Evolutionary conservation across 2,329 filamentous ascomycete genomes (phyloP).

Genomic region (Microdochium nivale): DNA sequence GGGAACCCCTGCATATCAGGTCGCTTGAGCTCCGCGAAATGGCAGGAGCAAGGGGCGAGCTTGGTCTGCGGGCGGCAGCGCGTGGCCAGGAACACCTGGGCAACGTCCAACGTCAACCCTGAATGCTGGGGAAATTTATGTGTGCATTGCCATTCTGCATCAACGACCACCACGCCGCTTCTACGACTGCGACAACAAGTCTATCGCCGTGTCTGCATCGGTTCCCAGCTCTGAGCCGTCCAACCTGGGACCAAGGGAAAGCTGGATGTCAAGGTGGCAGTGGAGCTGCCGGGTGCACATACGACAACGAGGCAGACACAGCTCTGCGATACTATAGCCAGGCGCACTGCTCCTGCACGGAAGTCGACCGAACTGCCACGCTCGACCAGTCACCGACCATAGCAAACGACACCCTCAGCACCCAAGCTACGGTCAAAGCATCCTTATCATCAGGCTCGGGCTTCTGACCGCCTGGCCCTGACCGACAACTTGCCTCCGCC

Average conservation of each 20-base stretch:
- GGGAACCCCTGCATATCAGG: background rate
- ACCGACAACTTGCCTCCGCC: constrained; percentile 1
- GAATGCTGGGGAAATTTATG: background rate
- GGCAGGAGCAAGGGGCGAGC: background rate
- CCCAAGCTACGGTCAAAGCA: too few species aligned
- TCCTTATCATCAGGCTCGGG: background rate
- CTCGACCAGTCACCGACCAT: background rate
- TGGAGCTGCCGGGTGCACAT: background rate
- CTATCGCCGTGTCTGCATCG: background rate
- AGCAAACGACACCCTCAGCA: too few species aligned
- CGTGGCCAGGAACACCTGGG: background rate
- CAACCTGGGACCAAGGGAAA: background rate
- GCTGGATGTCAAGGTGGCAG: background rate
- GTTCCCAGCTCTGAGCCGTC: background rate
- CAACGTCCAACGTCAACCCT: background rate
- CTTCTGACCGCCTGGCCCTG: background rate
- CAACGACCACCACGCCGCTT: background rate
- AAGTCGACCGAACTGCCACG: background rate
- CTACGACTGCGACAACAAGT: too few species aligned
- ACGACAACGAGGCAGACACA: background rate
- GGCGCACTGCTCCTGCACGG: background rate
- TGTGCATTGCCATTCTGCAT: background rate
- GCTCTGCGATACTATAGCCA: background rate
- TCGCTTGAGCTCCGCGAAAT: background rate
- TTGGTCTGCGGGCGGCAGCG: background rate